phyloP scores from a whole-genome alignment of 176 grass and related monocot genomes.

The Ensete glaucum region DNA sequence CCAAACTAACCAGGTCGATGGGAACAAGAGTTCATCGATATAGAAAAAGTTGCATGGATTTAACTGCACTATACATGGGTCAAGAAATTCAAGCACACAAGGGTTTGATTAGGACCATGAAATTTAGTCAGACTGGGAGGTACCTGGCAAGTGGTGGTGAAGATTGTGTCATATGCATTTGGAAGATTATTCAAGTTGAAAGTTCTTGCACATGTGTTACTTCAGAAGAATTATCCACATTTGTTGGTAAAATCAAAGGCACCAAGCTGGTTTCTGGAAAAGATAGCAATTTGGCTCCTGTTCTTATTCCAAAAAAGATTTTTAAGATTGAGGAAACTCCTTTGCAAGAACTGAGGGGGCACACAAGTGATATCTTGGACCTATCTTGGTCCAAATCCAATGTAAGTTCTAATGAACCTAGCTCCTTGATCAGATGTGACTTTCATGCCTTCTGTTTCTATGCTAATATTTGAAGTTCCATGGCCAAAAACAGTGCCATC shows the following conservation, averaged over 20 bases:
- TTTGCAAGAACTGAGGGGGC: slow-evolving; percentile 61
- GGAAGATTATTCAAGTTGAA: slow-evolving; percentile 74
- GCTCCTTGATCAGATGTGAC: slow-evolving; percentile 4
- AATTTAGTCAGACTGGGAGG: slow-evolving; percentile 74
- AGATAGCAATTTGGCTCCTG: slow-evolving; percentile 27
- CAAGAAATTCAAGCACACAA: slow-evolving; percentile 92
- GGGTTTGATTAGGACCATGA: slow-evolving; percentile 67
- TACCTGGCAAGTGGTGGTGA: slow-evolving; percentile 86
- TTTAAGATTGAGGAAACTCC: slow-evolving; percentile 63
- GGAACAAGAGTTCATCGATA: slow-evolving; percentile 47
- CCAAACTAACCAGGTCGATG: slow-evolving; percentile 21
- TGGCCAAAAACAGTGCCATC: neutral
- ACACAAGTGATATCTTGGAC: slow-evolving; percentile 68
- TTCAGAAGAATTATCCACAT: slow-evolving; percentile 23
- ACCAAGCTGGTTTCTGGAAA: slow-evolving; percentile 31
- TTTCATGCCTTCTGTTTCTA: neutral
- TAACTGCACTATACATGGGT: slow-evolving; percentile 61
- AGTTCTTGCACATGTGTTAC: slow-evolving; percentile 29
- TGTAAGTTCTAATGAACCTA: slow-evolving; percentile 36
- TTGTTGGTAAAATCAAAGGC: slow-evolving; percentile 31
- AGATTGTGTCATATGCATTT: slow-evolving; percentile 59
- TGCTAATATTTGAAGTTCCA: neutral
- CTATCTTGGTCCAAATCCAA: slow-evolving; percentile 77
- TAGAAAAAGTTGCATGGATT: slow-evolving; percentile 57
- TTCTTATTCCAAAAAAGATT: slow-evolving; percentile 46